Evolutionary conservation across 768 basidiomycete genomes (phyloP).

Genomic region (Crucibulum laeve): DNA sequence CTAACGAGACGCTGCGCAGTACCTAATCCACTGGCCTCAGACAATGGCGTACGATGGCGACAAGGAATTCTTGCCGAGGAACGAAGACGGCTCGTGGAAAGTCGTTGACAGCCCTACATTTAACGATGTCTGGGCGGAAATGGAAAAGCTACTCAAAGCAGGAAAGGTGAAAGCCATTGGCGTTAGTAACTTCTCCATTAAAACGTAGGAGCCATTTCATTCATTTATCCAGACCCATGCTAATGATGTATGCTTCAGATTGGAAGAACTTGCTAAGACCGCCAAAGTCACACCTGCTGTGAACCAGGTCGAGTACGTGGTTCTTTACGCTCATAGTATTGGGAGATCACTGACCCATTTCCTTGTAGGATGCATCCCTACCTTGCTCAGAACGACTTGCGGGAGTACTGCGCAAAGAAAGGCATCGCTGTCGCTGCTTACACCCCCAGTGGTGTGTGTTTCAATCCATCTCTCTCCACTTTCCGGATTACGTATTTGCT

Average conservation of each 20-base stretch:
- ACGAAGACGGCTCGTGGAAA: background rate
- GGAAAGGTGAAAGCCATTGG: background rate
- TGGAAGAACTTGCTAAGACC: background rate
- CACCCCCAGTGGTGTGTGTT: background rate
- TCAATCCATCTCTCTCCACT: background rate
- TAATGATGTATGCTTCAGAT: background rate
- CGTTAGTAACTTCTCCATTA: background rate
- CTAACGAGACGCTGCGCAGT: background rate
- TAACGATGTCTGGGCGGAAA: background rate
- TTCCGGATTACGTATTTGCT: background rate
- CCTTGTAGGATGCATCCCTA: background rate
- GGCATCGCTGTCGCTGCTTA: background rate
- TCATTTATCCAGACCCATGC: background rate
- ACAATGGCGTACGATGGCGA: background rate
- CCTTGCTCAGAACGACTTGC: background rate
- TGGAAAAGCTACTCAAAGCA: background rate
- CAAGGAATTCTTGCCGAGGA: background rate
- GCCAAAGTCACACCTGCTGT: background rate
- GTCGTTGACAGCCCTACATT: background rate
- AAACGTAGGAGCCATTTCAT: slow-evolving; percentile 1
- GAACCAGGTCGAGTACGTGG: background rate
- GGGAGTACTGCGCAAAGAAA: background rate
- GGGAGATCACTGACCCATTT: background rate
- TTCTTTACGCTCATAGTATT: background rate
- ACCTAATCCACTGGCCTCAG: background rate